A percentile compares a stretch with the other conserved stretches of the same genome.
Conservation (phyloP, 2,329 filamentous ascomycete species). For the Calonectria pseudoreteaudii region DNA sequence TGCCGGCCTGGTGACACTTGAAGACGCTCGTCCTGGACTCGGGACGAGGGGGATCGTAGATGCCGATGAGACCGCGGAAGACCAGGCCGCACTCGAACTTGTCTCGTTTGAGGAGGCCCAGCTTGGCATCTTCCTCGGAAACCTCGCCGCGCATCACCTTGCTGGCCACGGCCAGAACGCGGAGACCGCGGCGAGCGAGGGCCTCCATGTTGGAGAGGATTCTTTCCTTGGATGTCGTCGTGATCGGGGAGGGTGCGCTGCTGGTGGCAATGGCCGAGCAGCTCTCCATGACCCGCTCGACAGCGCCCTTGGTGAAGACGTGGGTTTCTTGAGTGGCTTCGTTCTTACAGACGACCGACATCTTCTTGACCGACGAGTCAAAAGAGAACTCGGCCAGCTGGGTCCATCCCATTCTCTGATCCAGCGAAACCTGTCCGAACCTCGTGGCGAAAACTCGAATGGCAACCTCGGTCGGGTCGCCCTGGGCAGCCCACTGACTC, state of each 20-base stretch:
- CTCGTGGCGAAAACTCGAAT: constrained; percentile 79
- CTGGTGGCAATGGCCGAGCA: constrained; percentile 63
- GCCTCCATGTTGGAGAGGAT: constrained; percentile 75
- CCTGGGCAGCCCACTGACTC: constrained; percentile 70
- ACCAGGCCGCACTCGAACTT: constrained; percentile 64
- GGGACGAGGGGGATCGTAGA: constrained; percentile 75
- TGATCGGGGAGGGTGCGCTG: constrained; percentile 49
- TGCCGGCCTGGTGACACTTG: constrained; percentile 68
- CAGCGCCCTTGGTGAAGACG: constrained; percentile 73
- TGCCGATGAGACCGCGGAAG: constrained; percentile 74
- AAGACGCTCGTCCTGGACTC: constrained; percentile 69
- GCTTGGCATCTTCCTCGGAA: constrained; percentile 44
- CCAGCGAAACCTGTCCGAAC: constrained; percentile 72
- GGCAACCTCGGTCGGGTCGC: constrained; percentile 76
- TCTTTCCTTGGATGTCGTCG: constrained; percentile 55
- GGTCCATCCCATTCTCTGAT: constrained; percentile 65
- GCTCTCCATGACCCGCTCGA: constrained; percentile 72
- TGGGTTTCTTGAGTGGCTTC: constrained; percentile 51
- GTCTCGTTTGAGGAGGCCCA: constrained; percentile 33
- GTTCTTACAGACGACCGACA: constrained; percentile 76
- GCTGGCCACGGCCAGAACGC: constrained; percentile 72
- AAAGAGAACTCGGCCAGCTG: constrained; percentile 78
- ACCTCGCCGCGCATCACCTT: constrained; percentile 25
- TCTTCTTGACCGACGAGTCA: constrained; percentile 80
- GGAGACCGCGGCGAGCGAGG: constrained; percentile 71